phyloP scores from a whole-genome alignment of 176 grass and related monocot genomes.

The Aechmea fasciata region DNA sequence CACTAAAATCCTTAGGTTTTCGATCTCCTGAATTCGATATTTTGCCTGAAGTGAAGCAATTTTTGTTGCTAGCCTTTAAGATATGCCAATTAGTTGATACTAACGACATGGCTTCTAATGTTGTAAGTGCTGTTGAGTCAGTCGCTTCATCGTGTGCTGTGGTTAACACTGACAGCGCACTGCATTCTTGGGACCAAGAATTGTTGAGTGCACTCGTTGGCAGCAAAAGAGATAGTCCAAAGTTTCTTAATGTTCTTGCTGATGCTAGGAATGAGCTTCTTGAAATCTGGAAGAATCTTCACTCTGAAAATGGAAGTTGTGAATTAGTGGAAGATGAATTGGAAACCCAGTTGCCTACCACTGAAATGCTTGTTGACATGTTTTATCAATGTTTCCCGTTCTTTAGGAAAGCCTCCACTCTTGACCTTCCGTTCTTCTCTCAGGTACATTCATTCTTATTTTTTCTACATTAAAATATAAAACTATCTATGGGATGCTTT shows the following conservation, averaged over 20 bases:
- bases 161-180: conserved; percentile 26
- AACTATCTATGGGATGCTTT: not conserved
- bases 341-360: conserved; percentile 23
- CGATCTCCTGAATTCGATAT: conserved; percentile 43
- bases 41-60: conserved; percentile 50
- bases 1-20: conserved; percentile 52
- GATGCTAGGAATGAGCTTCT: conserved; percentile 46
- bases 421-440: conserved; percentile 38
- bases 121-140: conserved; percentile 51
- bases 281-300: conserved; percentile 50
- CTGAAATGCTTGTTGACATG: conserved; percentile 42
- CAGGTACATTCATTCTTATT: conserved; percentile 39
- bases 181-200: conserved; percentile 39
- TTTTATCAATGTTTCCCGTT: conserved; percentile 55
- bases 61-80: conserved; percentile 57
- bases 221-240: conserved; percentile 23
- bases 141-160: conserved; percentile 45
- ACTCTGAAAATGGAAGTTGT: conserved; percentile 24
- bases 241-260: conserved; percentile 28
- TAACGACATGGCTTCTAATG: conserved; percentile 41
- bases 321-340: conserved; percentile 20
- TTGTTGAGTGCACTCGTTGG: conserved; percentile 10
- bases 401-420: conserved; percentile 40
- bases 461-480: conserved; percentile 10
- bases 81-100: conserved; percentile 41